These are phyloP conservation scores for Neurospora sp. DNA, from an alignment of 495 filamentous ascomycete genomes.

Conservation along the genomic window DNA sequence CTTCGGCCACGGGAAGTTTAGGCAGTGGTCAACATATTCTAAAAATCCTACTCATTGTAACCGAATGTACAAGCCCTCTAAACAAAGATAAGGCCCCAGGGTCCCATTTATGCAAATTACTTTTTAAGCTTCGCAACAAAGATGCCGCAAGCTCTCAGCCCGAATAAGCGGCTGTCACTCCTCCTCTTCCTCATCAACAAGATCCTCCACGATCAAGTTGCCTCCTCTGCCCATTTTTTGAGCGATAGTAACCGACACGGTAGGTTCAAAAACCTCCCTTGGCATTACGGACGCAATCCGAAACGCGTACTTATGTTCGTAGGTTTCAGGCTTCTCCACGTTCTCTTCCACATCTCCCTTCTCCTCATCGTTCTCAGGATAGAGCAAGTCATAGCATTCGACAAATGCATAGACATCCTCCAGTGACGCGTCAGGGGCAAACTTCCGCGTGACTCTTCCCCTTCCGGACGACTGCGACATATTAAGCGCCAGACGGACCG, in stretches of 20 bases:
- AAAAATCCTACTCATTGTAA: background rate
- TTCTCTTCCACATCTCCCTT: background rate
- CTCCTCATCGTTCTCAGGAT: conserved; percentile 22
- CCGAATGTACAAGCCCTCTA: background rate
- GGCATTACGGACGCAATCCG: conserved; percentile 75
- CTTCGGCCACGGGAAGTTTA: background rate
- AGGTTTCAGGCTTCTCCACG: conserved; percentile 49
- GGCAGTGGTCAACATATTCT: background rate
- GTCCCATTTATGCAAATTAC: background rate
- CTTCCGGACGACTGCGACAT: conserved; percentile 53
- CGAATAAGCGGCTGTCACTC: conserved; percentile 8
- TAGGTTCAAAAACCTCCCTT: conserved; percentile 61
- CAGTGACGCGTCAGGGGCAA: conserved; percentile 50
- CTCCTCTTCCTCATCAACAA: conserved; percentile 21
- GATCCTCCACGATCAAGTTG: conserved; percentile 74
- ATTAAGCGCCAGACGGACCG: conserved; percentile 73
- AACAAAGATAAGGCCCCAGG: background rate
- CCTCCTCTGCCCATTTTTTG: conserved; percentile 72
- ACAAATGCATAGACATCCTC: conserved; percentile 96
- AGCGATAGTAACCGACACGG: conserved; percentile 50
- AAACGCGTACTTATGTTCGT: conserved; percentile 72
- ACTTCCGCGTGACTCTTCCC: conserved; percentile 61
- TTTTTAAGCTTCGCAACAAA: background rate
- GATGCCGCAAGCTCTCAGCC: background rate
- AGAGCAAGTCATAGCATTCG: conserved; percentile 70